A percentile compares a stretch with the other conserved stretches of the same genome.
Conservation (phyloP, 2,329 filamentous ascomycete genomes). For the Colletotrichum sidae region DNA sequence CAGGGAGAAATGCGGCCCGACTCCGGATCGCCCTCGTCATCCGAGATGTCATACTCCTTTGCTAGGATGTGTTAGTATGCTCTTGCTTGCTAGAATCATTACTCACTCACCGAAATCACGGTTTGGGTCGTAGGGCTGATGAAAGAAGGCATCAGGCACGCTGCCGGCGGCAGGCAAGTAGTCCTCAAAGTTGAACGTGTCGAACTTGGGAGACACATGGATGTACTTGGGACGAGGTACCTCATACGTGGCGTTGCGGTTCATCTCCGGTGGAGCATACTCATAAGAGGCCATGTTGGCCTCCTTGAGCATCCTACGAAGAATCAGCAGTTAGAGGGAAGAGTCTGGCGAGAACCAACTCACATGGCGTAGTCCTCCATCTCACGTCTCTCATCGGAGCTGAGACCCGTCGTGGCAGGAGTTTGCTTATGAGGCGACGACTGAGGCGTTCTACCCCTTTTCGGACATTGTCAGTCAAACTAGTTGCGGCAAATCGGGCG, state of each 20-base stretch:
- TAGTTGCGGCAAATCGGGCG: too few relatives aligned
- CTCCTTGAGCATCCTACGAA: slow-evolving; percentile 29
- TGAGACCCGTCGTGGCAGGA: not conserved
- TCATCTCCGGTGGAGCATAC: slow-evolving; percentile 23
- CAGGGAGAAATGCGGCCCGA: slow-evolving; percentile 53
- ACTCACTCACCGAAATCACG: slow-evolving; percentile 24
- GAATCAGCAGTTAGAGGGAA: not conserved
- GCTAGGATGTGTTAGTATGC: not conserved
- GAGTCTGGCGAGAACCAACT: slow-evolving; percentile 5
- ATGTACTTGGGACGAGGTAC: slow-evolving; percentile 38
- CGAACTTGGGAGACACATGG: slow-evolving; percentile 30
- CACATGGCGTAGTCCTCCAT: slow-evolving; percentile 5
- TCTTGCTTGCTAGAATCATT: not conserved
- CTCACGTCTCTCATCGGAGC: not conserved
- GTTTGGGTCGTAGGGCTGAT: slow-evolving; percentile 18
- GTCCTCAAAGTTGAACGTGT: slow-evolving; percentile 24
- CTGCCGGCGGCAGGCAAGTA: slow-evolving; percentile 11
- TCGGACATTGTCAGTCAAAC: too few relatives aligned
- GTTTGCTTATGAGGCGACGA: not conserved
- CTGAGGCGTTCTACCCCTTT: not conserved
- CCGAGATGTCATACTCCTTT: slow-evolving; percentile 47
- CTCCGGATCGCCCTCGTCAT: slow-evolving; percentile 53
- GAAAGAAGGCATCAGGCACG: slow-evolving; percentile 1
- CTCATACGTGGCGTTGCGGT: slow-evolving; percentile 27
- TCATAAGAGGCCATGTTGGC: slow-evolving; percentile 16